Evolutionary conservation across 345 rosid species (phyloP).

Genomic region (Eutrema heterophyllum): DNA sequence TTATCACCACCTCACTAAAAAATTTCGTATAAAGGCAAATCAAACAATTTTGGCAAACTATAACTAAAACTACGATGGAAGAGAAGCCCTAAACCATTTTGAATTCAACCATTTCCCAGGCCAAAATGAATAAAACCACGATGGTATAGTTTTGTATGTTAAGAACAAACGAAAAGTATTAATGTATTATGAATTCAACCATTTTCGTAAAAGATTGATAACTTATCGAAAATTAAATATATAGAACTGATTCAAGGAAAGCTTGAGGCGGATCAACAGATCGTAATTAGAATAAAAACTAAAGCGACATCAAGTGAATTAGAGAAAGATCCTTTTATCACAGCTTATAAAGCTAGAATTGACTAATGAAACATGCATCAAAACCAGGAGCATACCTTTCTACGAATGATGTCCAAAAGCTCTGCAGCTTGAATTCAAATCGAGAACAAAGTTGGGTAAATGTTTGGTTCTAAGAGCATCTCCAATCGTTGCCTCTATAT

Average conservation of each 20-base stretch:
- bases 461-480: background rate
- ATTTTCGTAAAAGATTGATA: too few relatives aligned
- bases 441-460: background rate
- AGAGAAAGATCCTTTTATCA: background rate
- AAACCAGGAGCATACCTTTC: slow-evolving; percentile 45
- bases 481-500: too few relatives aligned
- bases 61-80: too few relatives aligned
- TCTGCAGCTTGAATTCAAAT: slow-evolving; percentile 56
- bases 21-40: too few relatives aligned
- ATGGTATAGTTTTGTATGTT: too few relatives aligned
- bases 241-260: too few relatives aligned
- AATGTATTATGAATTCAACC: background rate
- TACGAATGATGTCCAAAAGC: slow-evolving; percentile 78
- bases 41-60: too few relatives aligned
- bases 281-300: background rate
- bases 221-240: too few relatives aligned
- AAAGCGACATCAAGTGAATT: background rate
- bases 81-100: too few relatives aligned
- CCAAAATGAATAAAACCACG: too few relatives aligned
- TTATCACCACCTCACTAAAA: too few relatives aligned
- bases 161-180: background rate
- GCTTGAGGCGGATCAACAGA: background rate
- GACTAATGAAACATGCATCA: background rate
- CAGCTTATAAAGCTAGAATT: background rate
- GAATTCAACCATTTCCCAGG: too few relatives aligned